phyloP scores from a whole-genome alignment of 352 stramenopile genomes.

The Phytopythium ostracodes region DNA sequence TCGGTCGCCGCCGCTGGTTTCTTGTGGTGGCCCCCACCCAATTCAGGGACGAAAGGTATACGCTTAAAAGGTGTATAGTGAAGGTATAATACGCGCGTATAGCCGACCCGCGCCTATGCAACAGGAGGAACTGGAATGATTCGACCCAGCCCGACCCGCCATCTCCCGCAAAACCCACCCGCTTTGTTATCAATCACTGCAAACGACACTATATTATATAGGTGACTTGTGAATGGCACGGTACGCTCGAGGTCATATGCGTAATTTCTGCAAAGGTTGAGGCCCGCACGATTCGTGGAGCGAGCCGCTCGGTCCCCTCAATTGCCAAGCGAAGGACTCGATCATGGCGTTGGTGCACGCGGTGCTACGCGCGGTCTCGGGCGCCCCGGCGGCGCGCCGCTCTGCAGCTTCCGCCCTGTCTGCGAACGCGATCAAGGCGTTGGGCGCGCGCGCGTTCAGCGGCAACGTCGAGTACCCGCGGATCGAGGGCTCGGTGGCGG shows the following conservation, averaged over 20 bases:
- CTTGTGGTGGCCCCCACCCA: too few species aligned
- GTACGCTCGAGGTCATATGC: neutral
- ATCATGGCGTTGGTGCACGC: constrained; percentile 2
- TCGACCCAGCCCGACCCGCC: too few species aligned
- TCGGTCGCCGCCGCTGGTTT: too few species aligned
- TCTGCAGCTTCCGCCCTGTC: neutral
- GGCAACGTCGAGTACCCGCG: constrained; percentile 82
- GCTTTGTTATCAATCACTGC: neutral
- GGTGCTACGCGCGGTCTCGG: neutral
- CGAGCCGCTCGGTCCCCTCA: neutral
- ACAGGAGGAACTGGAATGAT: too few species aligned
- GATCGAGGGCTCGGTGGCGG: constrained; percentile 64
- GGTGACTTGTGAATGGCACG: neutral
- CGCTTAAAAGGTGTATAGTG: too few species aligned
- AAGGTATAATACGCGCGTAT: too few species aligned
- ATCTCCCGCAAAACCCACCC: too few species aligned
- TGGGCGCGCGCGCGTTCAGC: constrained; percentile 51
- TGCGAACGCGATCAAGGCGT: neutral
- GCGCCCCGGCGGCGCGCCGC: neutral
- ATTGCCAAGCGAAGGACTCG: neutral
- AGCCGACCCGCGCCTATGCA: too few species aligned
- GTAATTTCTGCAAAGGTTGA: neutral
- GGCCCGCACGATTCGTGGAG: constrained; percentile 2
- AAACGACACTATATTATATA: neutral
- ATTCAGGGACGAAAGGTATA: too few species aligned